phyloP scores from a whole-genome alignment of 345 rosid species.

The Pistacia atlantica region DNA sequence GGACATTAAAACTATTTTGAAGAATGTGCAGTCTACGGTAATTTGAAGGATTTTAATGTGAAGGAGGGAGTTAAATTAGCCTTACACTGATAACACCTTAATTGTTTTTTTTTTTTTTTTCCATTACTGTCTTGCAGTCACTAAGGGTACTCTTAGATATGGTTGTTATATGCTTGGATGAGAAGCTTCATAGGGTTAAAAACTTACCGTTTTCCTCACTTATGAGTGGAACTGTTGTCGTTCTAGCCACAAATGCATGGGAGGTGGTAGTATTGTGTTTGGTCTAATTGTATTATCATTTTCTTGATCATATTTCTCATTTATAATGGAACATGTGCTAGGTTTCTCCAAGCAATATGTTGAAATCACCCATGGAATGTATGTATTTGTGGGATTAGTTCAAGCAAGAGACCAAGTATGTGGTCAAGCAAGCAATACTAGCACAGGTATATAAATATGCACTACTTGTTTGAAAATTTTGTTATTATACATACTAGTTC shows the following conservation, averaged over 20 bases:
- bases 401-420: constrained; percentile 66
- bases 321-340: not conserved
- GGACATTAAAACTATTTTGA: too few species aligned
- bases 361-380: constrained; percentile 75
- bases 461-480: too few species aligned
- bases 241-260: constrained; percentile 73
- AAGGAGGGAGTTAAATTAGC: too few species aligned
- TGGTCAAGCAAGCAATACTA: constrained; percentile 70
- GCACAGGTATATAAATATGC: constrained; percentile 48
- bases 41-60: too few species aligned
- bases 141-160: constrained; percentile 56
- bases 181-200: constrained; percentile 62
- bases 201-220: constrained; percentile 54
- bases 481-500: not conserved
- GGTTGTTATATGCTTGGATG: constrained; percentile 72
- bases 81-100: too few species aligned
- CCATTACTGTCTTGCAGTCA: constrained; percentile 44
- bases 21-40: too few species aligned
- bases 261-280: constrained; percentile 49
- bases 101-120: too few species aligned
- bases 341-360: constrained; percentile 54
- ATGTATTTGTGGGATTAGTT: constrained; percentile 85
- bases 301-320: constrained; percentile 1
- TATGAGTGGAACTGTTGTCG: constrained; percentile 49
- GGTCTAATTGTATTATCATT: not conserved